phyloP scores from a whole-genome alignment of 2,329 filamentous ascomycete genomes.

The Verticillium klebahnii region DNA sequence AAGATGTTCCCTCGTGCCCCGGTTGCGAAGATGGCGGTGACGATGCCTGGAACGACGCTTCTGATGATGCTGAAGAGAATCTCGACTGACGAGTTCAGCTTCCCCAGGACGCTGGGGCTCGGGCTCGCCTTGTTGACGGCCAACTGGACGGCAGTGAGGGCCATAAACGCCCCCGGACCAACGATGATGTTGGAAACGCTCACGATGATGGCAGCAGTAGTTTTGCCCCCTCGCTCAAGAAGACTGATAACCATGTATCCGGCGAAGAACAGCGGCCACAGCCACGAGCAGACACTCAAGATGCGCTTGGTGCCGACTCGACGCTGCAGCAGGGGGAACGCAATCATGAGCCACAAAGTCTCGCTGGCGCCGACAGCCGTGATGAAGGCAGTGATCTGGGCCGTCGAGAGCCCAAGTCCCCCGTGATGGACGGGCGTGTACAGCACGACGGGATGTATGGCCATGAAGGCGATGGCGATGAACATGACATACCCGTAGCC shows the following conservation, averaged over 20 bases:
- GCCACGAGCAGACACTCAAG: slow-evolving; percentile 44
- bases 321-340: slow-evolving; percentile 64
- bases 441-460: slow-evolving; percentile 63
- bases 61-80: neutral
- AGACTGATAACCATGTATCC: slow-evolving; percentile 53
- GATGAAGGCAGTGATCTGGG: slow-evolving; percentile 64
- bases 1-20: neutral
- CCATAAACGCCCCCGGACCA: slow-evolving; percentile 62
- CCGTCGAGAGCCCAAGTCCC: slow-evolving; percentile 58
- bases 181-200: slow-evolving; percentile 51
- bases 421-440: slow-evolving; percentile 59
- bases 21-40: neutral
- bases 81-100: slow-evolving; percentile 47
- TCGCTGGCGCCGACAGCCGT: slow-evolving; percentile 61
- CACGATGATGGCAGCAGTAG: slow-evolving; percentile 38
- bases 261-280: slow-evolving; percentile 62
- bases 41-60: neutral
- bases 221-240: slow-evolving; percentile 44
- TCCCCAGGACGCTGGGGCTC: slow-evolving; percentile 58
- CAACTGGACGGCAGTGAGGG: slow-evolving; percentile 67
- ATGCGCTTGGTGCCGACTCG: slow-evolving; percentile 63
- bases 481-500: slow-evolving; percentile 63
- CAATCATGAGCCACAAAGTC: slow-evolving; percentile 64
- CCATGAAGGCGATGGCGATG: slow-evolving; percentile 68
- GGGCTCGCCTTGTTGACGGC: slow-evolving; percentile 71